phyloP scores from a whole-genome alignment of 2,329 filamentous ascomycete genomes.

The Dothideomycetes sp. region DNA sequence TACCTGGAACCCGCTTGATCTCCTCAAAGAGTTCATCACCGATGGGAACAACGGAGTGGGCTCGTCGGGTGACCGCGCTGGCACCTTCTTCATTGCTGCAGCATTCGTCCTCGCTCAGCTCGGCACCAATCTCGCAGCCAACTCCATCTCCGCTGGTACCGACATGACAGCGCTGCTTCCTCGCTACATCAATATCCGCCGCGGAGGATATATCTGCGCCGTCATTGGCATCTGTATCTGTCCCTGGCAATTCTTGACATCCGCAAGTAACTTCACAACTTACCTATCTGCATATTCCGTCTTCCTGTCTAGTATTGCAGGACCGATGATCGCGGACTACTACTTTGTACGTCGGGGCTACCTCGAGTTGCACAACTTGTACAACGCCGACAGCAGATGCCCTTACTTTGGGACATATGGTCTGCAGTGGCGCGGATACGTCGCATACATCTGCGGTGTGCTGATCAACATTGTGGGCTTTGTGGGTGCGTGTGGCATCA shows the following conservation, averaged over 20 bases:
- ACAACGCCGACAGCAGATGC: conserved; percentile 54
- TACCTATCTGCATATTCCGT: conserved; percentile 89
- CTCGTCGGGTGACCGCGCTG: conserved; percentile 34
- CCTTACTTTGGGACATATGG: conserved; percentile 68
- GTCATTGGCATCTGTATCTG: conserved; percentile 73
- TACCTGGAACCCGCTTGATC: conserved; percentile 31
- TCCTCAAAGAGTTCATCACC: conserved; percentile 30
- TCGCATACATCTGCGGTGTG: conserved; percentile 72
- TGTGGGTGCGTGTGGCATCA: conserved; percentile 61
- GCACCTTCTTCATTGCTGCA: conserved; percentile 37
- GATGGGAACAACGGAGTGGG: conserved; percentile 19
- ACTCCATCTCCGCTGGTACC: conserved; percentile 42
- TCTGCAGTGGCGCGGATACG: conserved; percentile 74
- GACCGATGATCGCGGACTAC: conserved; percentile 84
- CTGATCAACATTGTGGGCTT: conserved; percentile 88
- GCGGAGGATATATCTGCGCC: conserved; percentile 79
- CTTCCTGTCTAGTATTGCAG: conserved; percentile 85
- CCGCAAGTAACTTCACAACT: conserved; percentile 75
- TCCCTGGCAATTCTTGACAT: conserved; percentile 68
- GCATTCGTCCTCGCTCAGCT: conserved; percentile 38
- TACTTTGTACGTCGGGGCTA: conserved; percentile 77
- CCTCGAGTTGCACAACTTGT: conserved; percentile 66
- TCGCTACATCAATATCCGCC: conserved; percentile 56
- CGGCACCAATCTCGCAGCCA: conserved; percentile 69
- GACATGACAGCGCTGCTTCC: conserved; percentile 43